Evolutionary conservation across 148 eudicot species (phyloP).

Genomic region (Chenopodium suecicum): DNA sequence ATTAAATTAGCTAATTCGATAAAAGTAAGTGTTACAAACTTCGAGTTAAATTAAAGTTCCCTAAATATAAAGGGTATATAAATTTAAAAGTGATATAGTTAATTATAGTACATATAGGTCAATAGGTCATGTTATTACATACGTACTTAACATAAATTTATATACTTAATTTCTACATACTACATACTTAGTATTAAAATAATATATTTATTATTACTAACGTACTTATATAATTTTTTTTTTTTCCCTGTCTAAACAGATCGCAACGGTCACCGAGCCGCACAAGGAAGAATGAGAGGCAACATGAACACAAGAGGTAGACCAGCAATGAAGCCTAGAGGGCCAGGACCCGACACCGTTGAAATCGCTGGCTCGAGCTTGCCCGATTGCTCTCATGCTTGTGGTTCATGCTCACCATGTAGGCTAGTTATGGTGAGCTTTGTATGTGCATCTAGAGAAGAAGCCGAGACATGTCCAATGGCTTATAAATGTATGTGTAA

Average conservation of each 20-base stretch:
- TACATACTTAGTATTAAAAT: no score
- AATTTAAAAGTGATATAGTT: no score
- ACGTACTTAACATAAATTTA: no score
- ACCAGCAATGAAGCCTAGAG: constrained; percentile 17
- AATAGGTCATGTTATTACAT: no score
- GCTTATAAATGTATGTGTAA: constrained; percentile 80
- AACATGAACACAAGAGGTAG: constrained; percentile 9
- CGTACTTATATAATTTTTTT: no score
- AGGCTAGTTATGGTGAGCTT: constrained; percentile 75
- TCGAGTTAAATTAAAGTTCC: no score
- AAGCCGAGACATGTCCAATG: constrained; percentile 79
- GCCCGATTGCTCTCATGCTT: constrained; percentile 69
- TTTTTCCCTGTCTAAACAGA: neutral
- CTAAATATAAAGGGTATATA: no score
- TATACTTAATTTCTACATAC: no score
- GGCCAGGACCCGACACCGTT: constrained; percentile 46
- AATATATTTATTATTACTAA: no score
- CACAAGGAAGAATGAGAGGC: constrained; percentile 25
- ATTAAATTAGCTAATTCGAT: no score
- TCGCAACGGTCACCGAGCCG: constrained; percentile 10
- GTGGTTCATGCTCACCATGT: constrained; percentile 75
- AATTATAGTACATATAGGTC: no score
- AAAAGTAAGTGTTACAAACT: no score
- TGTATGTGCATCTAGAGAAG: constrained; percentile 52
- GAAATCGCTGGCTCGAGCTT: constrained; percentile 63